A percentile compares a stretch with the other conserved stretches of the same genome.
These are phyloP conservation scores for Chlorociboria aeruginascens DNA, from an alignment of 495 filamentous ascomycete species.

Conservation along the genomic window DNA sequence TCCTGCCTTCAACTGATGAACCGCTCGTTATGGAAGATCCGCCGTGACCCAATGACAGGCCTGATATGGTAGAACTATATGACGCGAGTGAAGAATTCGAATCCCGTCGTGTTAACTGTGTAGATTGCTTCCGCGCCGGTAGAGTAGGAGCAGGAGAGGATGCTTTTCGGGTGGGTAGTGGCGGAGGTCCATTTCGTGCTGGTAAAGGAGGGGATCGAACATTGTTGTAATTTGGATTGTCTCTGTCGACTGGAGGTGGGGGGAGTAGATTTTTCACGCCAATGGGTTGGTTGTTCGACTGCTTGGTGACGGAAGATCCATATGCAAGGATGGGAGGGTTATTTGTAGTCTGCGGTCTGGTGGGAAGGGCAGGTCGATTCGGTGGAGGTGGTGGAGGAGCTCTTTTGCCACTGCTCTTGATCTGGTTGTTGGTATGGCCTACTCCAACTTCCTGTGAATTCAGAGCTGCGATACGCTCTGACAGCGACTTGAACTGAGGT, in stretches of 20 bases:
- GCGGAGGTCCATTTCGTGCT: slow-evolving; percentile 17
- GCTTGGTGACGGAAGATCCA: slow-evolving; percentile 12
- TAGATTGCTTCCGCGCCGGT: slow-evolving; percentile 11
- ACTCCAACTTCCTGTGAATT: slow-evolving; percentile 23
- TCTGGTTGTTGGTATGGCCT: slow-evolving; percentile 33
- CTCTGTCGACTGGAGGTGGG: slow-evolving; percentile 34
- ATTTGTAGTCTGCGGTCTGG: slow-evolving; percentile 15
- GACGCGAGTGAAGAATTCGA: slow-evolving; percentile 16
- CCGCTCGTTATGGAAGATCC: not conserved
- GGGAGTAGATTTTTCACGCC: slow-evolving; percentile 28
- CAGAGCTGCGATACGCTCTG: slow-evolving; percentile 42
- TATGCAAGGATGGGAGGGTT: slow-evolving; percentile 15
- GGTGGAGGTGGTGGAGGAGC: slow-evolving; percentile 28
- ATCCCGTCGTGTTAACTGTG: slow-evolving; percentile 6
- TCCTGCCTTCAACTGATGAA: slow-evolving; percentile 18
- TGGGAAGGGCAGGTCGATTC: slow-evolving; percentile 17
- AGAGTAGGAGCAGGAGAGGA: slow-evolving; percentile 13
- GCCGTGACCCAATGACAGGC: slow-evolving; percentile 6
- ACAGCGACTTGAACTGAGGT: slow-evolving; percentile 40
- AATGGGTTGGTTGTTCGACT: slow-evolving; percentile 10
- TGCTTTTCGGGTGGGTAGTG: slow-evolving; percentile 13
- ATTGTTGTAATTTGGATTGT: slow-evolving; percentile 4
- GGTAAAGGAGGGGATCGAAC: slow-evolving; percentile 9
- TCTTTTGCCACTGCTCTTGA: slow-evolving; percentile 24
- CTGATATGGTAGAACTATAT: slow-evolving; percentile 13